Percentiles rank a stretch among this genome's conserved stretches.
These are phyloP conservation scores for Vanilla planifolia DNA, from an alignment of 106 monocot species.

Conservation along the genomic window DNA sequence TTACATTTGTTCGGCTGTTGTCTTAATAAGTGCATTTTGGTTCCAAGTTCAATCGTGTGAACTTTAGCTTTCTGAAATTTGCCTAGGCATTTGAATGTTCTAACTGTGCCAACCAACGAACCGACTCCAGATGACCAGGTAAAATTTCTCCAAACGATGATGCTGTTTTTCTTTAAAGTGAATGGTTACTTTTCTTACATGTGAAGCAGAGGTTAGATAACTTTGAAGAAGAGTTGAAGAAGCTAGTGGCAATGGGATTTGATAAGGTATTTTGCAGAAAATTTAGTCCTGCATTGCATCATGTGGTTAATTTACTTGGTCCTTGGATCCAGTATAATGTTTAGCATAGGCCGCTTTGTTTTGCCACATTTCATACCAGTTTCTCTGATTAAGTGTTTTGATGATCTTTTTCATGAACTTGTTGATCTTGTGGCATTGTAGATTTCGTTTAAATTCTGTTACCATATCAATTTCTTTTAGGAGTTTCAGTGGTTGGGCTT, in stretches of 20 bases:
- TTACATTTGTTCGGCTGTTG: too few species aligned
- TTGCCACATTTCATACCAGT: too few species aligned
- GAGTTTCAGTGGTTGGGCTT: too few species aligned
- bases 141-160: too few species aligned
- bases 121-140: conserved; percentile 41
- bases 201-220: conserved; percentile 48
- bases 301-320: not conserved
- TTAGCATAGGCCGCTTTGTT: too few species aligned
- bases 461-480: too few species aligned
- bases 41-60: too few species aligned
- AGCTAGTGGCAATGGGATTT: conserved; percentile 86
- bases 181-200: conserved; percentile 7
- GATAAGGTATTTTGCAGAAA: conserved; percentile 58
- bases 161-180: conserved; percentile 5
- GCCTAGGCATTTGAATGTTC: conserved; percentile 34
- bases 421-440: too few species aligned
- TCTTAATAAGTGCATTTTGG: not conserved
- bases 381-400: too few species aligned
- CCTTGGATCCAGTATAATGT: too few species aligned
- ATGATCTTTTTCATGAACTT: too few species aligned
- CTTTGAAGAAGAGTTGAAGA: conserved; percentile 90
- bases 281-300: not conserved
- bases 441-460: too few species aligned
- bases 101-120: conserved; percentile 21
- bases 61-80: conserved; percentile 3